Evolutionary conservation across 768 basidiomycete species (phyloP), one percentile per base, ranked within the genome.

Genomic region (Piloderma croceum): DNA sequence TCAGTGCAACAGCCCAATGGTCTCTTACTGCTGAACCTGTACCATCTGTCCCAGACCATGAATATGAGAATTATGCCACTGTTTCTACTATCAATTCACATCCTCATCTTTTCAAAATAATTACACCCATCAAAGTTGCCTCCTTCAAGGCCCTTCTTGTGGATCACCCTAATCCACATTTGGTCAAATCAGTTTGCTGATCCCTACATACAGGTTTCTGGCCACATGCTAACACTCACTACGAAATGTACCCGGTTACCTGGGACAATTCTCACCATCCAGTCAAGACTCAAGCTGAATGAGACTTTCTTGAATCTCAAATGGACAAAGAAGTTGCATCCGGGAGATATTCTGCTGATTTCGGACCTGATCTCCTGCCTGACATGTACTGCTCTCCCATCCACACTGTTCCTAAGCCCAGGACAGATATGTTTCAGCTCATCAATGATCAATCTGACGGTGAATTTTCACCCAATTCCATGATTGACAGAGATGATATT

Each of bases 391-490:
- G 41, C 38, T 53, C 51, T 17, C 60, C 63, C 1, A 25, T 56
- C 6, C 36, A 47, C 9, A 48, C 49, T 5, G 54, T 61, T 4
- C 62, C 58, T 2, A 65, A 67, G 36, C 58, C 60, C 6, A 34
- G 49, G 6, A 41, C 55, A 0, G 31, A 46, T 4, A 52, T 54
- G 5, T 35, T 61, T 0, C 54, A 60, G 2, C 35, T 65, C 7
- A 56, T 68, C 3, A 57, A 49, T 4, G 49, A 67, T 42, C 60
- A 64, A 2, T 64, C 56, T 39, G 51, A 49, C 5, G 55, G 57
- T 0, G 15, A 34, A 5, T 59, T 43, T 42, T 57, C 60, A 0
- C 48, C 54, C 2, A 68, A 68, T 31, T 54, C 45, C 1, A 53
- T 58, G 43, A 52, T 64, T 11, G 38, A 50, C 0, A 24, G 31